A percentile compares a stretch with the other conserved stretches of the same genome.
Conservation (phyloP, 2,329 filamentous ascomycete genomes). For the Colletotrichum sp. region DNA sequence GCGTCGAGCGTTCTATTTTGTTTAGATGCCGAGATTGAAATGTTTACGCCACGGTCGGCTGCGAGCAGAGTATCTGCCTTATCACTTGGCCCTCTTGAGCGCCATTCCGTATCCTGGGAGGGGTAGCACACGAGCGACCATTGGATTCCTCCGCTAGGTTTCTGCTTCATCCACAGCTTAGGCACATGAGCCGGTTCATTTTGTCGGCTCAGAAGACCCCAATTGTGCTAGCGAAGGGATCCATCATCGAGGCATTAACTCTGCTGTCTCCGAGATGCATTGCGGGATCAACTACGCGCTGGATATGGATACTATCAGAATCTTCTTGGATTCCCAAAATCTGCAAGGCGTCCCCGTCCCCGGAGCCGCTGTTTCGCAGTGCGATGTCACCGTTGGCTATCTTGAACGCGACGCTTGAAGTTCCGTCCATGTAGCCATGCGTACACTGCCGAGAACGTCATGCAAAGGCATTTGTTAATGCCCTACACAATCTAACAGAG, state of each 20-base stretch:
- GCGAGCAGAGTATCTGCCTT: too few species aligned
- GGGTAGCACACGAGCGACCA: too few species aligned
- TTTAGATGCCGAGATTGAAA: too few species aligned
- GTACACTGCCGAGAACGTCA: background rate
- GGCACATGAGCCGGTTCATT: background rate
- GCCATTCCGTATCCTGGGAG: too few species aligned
- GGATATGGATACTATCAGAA: background rate
- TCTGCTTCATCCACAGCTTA: background rate
- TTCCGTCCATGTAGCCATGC: background rate
- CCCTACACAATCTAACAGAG: background rate
- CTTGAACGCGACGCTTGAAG: background rate
- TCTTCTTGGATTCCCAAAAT: background rate
- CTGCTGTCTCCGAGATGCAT: background rate
- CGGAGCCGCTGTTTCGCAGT: background rate
- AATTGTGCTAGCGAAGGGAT: background rate
- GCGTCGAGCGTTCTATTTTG: too few species aligned
- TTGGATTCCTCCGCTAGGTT: too few species aligned
- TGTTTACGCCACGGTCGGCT: too few species aligned
- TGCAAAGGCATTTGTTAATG: background rate
- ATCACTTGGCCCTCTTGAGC: too few species aligned
- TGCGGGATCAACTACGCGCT: background rate
- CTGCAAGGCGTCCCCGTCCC: background rate
- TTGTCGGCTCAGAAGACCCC: background rate
- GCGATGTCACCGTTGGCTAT: background rate
- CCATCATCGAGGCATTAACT: background rate